These are phyloP conservation scores for Teratosphaeriaceae sp. DNA, from an alignment of 2,329 filamentous ascomycete species.

Conservation along the genomic window DNA sequence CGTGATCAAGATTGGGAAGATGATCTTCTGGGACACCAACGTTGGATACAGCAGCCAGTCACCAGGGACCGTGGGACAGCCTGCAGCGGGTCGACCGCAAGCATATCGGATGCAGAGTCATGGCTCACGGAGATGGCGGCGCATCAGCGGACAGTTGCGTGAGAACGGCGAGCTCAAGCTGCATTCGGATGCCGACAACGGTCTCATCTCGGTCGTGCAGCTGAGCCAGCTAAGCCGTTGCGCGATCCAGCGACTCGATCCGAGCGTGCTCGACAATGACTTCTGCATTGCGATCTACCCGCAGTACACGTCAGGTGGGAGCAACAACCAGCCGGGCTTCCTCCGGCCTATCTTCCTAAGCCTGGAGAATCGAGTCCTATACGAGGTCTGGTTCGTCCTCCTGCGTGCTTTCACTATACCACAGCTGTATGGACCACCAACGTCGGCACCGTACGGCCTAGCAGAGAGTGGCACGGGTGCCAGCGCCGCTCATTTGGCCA, in stretches of 20 bases:
- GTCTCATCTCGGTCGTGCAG: constrained; percentile 74
- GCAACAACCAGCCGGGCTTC: constrained; percentile 57
- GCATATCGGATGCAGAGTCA: constrained; percentile 51
- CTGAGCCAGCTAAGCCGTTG: constrained; percentile 83
- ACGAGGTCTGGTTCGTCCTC: constrained; percentile 95
- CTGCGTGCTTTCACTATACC: constrained; percentile 87
- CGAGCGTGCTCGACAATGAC: constrained; percentile 84
- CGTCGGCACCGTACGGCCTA: neutral
- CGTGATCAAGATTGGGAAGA: constrained; percentile 79
- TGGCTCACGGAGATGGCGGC: constrained; percentile 66
- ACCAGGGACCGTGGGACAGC: constrained; percentile 13
- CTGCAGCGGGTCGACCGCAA: constrained; percentile 35
- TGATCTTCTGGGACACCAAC: constrained; percentile 72
- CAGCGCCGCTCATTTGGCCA: constrained; percentile 23
- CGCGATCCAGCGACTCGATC: constrained; percentile 83
- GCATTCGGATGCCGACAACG: constrained; percentile 76
- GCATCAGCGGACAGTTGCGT: constrained; percentile 85
- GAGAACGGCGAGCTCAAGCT: constrained; percentile 94
- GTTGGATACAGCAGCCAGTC: constrained; percentile 43
- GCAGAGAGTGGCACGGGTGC: constrained; percentile 34
- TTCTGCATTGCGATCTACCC: constrained; percentile 95
- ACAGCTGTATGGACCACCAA: constrained; percentile 67
- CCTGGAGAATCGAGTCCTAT: constrained; percentile 79
- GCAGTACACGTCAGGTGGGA: constrained; percentile 73
- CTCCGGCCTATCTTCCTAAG: constrained; percentile 86